Base-by-base conservation (phyloP, 148 eudicot species). In the Limonium bicolor region DNA sequence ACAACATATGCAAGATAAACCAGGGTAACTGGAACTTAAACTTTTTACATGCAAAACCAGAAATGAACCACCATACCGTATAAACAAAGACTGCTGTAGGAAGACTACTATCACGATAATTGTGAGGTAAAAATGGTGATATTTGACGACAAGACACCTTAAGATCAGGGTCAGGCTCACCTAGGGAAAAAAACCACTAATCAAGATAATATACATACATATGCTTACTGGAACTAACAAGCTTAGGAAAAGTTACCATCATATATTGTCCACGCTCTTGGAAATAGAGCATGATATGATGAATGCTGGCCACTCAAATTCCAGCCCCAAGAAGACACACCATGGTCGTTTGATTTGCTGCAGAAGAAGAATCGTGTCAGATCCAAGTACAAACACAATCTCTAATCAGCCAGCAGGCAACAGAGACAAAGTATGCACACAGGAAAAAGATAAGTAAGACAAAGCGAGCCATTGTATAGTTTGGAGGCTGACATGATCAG, bases 281-380 rank as follows among this genome's bases (percentile, higher is more conserved):
- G 99, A 62, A 80, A 90, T 48, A 90, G 49, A 49, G 95, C 99
- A 71, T 90, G 99, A 72, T 90, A 90, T 33, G 95, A 85, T 14
- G 99, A 90, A 58, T 90, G 87, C 59, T 90, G 99, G 26, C 99
- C 99, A 71, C 54, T 71, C 62, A 90, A 71, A 69, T 90, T 90
- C 99, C 99, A 90, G 5, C 95, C 99, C 99, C 99, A 90, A 11
- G 99, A 90, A 51, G 94, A 81, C 59, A 84, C 64, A 70, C 95
- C 99, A 20, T 70, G 70, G 66, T 84, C 84, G 6, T 66, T 67
- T 42, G 71, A 54, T 63, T 80, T 84, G 50, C 99, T 90, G 77
- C 51, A 46, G 44, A 45, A 47, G 46, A 58, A 7, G 35, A 46
- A 1, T n/a, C n/a, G n/a, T n/a, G n/a, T n/a, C n/a, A n/a, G n/a